Base-by-base conservation (phyloP, 352 stramenopile genomes). In the Phytophthora cryptogea region DNA sequence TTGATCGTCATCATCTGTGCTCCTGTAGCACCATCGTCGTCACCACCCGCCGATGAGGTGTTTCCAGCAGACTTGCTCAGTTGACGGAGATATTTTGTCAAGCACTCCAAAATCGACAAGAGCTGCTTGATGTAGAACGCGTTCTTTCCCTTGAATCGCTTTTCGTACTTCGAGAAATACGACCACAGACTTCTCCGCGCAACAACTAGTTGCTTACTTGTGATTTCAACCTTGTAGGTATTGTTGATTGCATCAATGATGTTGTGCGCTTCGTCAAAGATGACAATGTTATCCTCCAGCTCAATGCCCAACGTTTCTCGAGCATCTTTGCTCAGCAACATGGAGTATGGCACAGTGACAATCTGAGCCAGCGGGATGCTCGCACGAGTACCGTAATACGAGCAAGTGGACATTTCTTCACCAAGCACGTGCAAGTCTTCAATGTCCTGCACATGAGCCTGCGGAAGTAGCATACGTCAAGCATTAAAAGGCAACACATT, bases 261-360 rank as follows among this genome's bases (percentile, higher is more conserved):
- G 70, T 99, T 99, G 74, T 99, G 98, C 13, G 97, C 98, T 71
- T 99, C 98, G 70, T 99, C 98, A 37, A 99, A 89, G 8, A 99
- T 80, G 13, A 99, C 86, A 8, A 99, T 88, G 41, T 86, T 96
- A 46, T 85, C 74, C 27, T 94, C 76, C 8, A 98, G 56, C 10
- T 80, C 55, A 17, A 98, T 86, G 0, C 89, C 89, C 37, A 98
- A 50, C 6, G 92, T 95, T 47, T 97, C 88, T 9, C 95, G 83
- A 31, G 90, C 93, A 40, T 92, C 76, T 56, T 94, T 90, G 59
- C 93, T 96, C 13, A 98, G 74, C 16, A 98, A 61, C 76, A 97
- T 92, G 9, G 84, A 87, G 70, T 98, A 98, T 20, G 95, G 95
- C 68, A 98, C 89, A 2, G 86, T 84, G 16, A 96, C 69, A 7